Evolutionary conservation across 108 stramenopile species (phyloP).

Genomic region (Pseudonitzschia multiseries): DNA sequence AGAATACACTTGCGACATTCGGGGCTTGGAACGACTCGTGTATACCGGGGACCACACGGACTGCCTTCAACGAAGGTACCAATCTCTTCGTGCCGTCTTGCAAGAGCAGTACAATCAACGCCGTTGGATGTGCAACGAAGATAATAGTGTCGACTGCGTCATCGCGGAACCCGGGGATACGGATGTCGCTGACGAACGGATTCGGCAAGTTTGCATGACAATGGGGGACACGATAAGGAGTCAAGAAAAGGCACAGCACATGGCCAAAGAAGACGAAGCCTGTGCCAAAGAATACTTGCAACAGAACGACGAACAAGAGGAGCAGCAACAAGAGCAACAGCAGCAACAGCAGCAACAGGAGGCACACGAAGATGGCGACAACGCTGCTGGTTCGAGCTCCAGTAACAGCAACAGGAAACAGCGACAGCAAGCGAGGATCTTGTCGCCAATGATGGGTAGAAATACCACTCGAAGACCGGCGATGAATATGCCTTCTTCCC

Average conservation of each 20-base stretch:
- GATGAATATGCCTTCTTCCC: background rate
- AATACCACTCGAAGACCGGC: background rate
- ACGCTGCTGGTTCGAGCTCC: background rate
- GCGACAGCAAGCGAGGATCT: background rate
- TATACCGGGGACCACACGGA: background rate
- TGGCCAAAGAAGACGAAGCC: slow-evolving; percentile 8
- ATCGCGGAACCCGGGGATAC: background rate
- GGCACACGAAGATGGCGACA: too few relatives aligned
- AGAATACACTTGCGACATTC: slow-evolving; percentile 9
- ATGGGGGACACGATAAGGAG: background rate
- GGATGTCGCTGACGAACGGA: background rate
- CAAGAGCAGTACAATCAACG: background rate
- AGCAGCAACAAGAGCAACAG: background rate
- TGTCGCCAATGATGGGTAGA: slow-evolving; percentile 1
- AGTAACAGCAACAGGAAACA: background rate
- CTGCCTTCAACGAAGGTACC: background rate
- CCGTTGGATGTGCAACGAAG: background rate
- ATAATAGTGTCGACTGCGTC: background rate
- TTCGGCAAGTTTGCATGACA: background rate
- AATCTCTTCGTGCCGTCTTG: background rate
- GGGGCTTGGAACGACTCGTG: slow-evolving; percentile 3
- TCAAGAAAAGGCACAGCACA: background rate
- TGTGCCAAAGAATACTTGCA: background rate
- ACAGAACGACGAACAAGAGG: background rate
- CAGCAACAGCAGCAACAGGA: background rate